A percentile compares a stretch with the other conserved stretches of the same genome.
Evolutionary conservation across 371 early-diverging fungal genomes (phyloP).

Genomic region (Actinomortierella ambigua): DNA sequence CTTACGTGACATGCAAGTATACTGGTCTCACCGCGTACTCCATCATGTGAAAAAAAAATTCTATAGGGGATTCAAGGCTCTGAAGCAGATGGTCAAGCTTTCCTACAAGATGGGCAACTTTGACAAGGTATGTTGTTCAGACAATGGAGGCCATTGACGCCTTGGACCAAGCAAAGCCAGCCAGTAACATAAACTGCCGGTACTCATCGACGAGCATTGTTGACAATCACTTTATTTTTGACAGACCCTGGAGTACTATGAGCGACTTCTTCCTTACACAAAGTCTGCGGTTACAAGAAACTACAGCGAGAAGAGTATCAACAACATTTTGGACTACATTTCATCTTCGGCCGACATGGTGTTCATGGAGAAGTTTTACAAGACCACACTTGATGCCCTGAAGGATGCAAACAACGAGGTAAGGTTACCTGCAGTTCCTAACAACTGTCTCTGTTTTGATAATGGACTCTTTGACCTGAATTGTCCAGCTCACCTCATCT

Average conservation of each 20-base stretch:
- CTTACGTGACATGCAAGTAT: neutral
- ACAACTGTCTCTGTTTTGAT: too few relatives aligned
- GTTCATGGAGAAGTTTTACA: constrained; percentile 87
- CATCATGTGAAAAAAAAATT: neutral
- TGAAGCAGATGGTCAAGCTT: constrained; percentile 94
- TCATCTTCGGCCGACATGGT: constrained; percentile 74
- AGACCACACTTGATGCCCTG: constrained; percentile 75
- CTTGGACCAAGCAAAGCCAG: too few relatives aligned
- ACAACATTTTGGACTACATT: constrained; percentile 90
- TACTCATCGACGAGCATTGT: too few relatives aligned
- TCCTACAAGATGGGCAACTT: constrained; percentile 70
- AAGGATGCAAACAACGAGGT: constrained; percentile 85
- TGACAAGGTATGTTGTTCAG: constrained; percentile 57
- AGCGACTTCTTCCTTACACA: constrained; percentile 77
- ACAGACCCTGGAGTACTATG: constrained; percentile 80
- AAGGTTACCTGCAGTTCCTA: constrained; percentile 8
- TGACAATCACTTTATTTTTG: neutral
- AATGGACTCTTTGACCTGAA: neutral
- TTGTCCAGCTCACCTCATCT: neutral
- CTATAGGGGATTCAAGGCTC: constrained; percentile 91
- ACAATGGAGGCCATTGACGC: neutral
- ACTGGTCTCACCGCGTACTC: too few relatives aligned
- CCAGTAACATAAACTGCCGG: too few relatives aligned
- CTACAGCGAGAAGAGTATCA: constrained; percentile 95
- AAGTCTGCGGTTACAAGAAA: constrained; percentile 87